Conservation (phyloP, 2,329 filamentous ascomycete species). For the Colletotrichum trifolii region DNA sequence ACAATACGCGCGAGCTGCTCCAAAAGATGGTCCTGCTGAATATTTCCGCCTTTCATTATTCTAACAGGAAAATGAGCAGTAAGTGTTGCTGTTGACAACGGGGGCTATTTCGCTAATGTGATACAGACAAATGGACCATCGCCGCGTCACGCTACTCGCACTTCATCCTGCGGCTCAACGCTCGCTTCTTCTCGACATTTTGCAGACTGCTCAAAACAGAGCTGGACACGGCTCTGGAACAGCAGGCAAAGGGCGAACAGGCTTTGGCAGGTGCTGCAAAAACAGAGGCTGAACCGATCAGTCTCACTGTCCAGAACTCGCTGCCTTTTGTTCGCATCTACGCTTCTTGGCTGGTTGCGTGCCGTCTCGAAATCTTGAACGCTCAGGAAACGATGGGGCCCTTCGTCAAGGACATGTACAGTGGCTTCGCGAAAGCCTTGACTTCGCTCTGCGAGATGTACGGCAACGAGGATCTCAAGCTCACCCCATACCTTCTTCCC, state of each 20-base stretch:
- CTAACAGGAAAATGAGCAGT: slow-evolving; percentile 67
- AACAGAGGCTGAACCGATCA: slow-evolving; percentile 45
- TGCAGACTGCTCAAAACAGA: slow-evolving; percentile 78
- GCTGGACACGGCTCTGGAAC: slow-evolving; percentile 63
- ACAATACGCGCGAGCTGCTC: slow-evolving; percentile 71
- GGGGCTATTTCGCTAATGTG: slow-evolving; percentile 4
- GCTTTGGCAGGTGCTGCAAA: slow-evolving; percentile 38
- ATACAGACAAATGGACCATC: slow-evolving; percentile 58
- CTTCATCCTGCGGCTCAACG: slow-evolving; percentile 81
- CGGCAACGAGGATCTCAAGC: slow-evolving; percentile 49
- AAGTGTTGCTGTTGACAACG: slow-evolving; percentile 38
- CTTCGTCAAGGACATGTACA: slow-evolving; percentile 58
- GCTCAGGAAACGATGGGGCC: slow-evolving; percentile 58
- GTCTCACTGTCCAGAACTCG: slow-evolving; percentile 53
- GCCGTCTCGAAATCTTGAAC: slow-evolving; percentile 57
- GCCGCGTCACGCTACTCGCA: slow-evolving; percentile 62
- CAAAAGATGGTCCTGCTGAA: slow-evolving; percentile 88
- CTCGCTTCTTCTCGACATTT: slow-evolving; percentile 79
- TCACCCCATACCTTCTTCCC: slow-evolving; percentile 60
- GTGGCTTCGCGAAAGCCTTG: slow-evolving; percentile 57
- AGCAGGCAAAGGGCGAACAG: slow-evolving; percentile 46
- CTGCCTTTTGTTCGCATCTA: slow-evolving; percentile 65
- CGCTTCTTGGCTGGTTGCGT: slow-evolving; percentile 63
- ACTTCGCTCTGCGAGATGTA: slow-evolving; percentile 61
- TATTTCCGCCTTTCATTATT: slow-evolving; percentile 83